Evolutionary conservation across 176 grass and related monocot genomes (phyloP), one percentile per base, ranked within the genome.

Genomic region (Luzula sylvatica): DNA sequence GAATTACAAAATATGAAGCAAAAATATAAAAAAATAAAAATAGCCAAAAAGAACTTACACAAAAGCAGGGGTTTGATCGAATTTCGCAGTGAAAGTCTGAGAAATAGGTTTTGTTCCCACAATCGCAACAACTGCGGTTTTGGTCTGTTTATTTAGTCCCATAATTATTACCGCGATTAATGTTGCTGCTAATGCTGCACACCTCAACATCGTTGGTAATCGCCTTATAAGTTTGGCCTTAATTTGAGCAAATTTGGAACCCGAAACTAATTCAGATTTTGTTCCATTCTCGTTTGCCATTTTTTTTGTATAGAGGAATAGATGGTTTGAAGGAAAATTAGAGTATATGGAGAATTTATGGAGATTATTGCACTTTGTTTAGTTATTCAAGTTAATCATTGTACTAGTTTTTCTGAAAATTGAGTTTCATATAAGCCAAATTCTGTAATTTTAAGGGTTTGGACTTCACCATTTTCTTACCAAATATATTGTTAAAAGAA

Each of bases 81-180:
- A 98, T 70, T 71, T 46, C 1, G 65, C 65, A 14, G 60, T 80
- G 72, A 98, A 83, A 20, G 75, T 77, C 32, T 98, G 75, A 15
- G 7, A 68, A 50, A 98, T 53, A 18, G 60, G 72, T 46, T 30
- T 66, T 11, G 78, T 87, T 29, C 93, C 93, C 12, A 98, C 65
- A 19, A 87, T 52, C 5, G 93, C 93, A 2, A 90, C 82, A 4
- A 76, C 72, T 0, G 62, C 20, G 0, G 75, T 78, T 65, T 71
- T 87, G 9, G 71, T 80, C 57, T 98, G 81, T 47, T 48, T 59
- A 65, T 98, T 87, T 8, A 80, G 56, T 32, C 23, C 86, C 86
- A 98, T 92, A 42, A 81, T 60, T 2, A 56, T 50, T 18, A 81
- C 64, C 13, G 93, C 86, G 20, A 28, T 71, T 45, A 42, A 9